Conservation (phyloP, 768 basidiomycete genomes). For the Rhizopogon vulgaris region DNA sequence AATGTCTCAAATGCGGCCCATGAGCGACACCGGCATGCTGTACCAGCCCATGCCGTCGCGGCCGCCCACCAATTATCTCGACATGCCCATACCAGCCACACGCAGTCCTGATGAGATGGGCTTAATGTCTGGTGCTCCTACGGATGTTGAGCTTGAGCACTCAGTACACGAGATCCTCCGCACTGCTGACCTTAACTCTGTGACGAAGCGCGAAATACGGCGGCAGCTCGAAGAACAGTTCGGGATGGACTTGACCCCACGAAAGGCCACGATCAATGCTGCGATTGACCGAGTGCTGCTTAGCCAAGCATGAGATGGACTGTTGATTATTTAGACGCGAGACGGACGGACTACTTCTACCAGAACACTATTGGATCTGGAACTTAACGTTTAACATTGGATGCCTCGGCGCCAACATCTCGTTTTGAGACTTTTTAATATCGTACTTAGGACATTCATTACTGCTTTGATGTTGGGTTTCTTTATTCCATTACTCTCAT, state of each 20-base stretch:
- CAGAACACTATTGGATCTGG: slow-evolving; percentile 2
- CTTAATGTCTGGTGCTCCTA: slow-evolving; percentile 42
- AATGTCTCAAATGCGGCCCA: slow-evolving; percentile 25
- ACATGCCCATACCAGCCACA: slow-evolving; percentile 54
- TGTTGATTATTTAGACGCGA: background rate
- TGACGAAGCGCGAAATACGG: slow-evolving; percentile 91
- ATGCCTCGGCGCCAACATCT: background rate
- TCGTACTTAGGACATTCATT: slow-evolving; percentile 1
- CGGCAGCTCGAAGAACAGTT: slow-evolving; percentile 77
- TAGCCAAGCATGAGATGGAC: slow-evolving; percentile 30
- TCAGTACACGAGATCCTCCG: slow-evolving; percentile 70
- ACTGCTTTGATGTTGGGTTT: slow-evolving; percentile 1
- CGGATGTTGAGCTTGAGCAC: slow-evolving; percentile 66
- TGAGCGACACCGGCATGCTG: slow-evolving; percentile 31
- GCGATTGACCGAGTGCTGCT: slow-evolving; percentile 70
- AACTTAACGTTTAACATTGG: background rate
- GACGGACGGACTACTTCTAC: background rate
- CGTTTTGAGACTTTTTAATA: background rate
- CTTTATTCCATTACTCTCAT: background rate
- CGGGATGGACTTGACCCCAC: slow-evolving; percentile 66
- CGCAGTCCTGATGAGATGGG: slow-evolving; percentile 50
- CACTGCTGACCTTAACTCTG: slow-evolving; percentile 76
- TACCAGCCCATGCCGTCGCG: slow-evolving; percentile 64
- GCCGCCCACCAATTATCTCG: slow-evolving; percentile 72
- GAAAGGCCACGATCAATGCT: slow-evolving; percentile 71